Percentiles rank a stretch among this genome's conserved stretches.
These are phyloP conservation scores for Boletus pseudo-olivaceus DNA, from an alignment of 768 basidiomycete genomes.

Conservation along the genomic window DNA sequence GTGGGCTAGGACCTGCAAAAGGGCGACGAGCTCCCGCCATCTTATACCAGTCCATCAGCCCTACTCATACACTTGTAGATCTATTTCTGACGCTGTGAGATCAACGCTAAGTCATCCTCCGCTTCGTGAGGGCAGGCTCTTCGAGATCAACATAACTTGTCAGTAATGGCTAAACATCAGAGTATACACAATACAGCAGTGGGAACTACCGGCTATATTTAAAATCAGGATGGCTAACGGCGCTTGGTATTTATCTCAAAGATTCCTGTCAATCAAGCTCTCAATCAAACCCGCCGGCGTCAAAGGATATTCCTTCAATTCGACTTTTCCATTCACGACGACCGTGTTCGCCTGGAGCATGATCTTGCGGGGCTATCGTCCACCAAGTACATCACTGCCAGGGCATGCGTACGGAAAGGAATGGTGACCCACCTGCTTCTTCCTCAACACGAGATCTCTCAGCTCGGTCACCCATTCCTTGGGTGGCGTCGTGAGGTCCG, in stretches of 20 bases:
- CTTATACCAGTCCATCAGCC: not conserved
- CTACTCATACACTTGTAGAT: not conserved
- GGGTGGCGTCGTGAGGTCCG: conserved; percentile 70
- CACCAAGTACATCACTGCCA: not conserved
- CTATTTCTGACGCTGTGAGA: conserved; percentile 8
- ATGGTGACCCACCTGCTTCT: conserved; percentile 60
- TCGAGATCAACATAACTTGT: too few species aligned
- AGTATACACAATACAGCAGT: not conserved
- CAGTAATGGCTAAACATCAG: not conserved
- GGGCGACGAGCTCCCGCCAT: too few species aligned
- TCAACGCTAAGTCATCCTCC: not conserved
- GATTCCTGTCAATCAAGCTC: conserved; percentile 71
- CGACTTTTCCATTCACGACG: conserved; percentile 61
- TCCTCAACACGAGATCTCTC: conserved; percentile 70
- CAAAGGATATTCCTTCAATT: conserved; percentile 76
- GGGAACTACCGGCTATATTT: not conserved
- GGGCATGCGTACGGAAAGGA: not conserved
- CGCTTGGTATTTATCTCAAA: conserved; percentile 31
- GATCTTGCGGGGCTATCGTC: conserved; percentile 68
- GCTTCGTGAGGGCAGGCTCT: not conserved
- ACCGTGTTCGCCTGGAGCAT: conserved; percentile 83
- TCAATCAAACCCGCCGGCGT: conserved; percentile 73
- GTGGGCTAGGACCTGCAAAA: not conserved
- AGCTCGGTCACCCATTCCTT: conserved; percentile 72
- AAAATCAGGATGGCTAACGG: not conserved